A percentile compares a stretch with the other conserved stretches of the same genome.
Evolutionary conservation across 768 basidiomycete species (phyloP).

Genomic region (Leccinum barrowsii): DNA sequence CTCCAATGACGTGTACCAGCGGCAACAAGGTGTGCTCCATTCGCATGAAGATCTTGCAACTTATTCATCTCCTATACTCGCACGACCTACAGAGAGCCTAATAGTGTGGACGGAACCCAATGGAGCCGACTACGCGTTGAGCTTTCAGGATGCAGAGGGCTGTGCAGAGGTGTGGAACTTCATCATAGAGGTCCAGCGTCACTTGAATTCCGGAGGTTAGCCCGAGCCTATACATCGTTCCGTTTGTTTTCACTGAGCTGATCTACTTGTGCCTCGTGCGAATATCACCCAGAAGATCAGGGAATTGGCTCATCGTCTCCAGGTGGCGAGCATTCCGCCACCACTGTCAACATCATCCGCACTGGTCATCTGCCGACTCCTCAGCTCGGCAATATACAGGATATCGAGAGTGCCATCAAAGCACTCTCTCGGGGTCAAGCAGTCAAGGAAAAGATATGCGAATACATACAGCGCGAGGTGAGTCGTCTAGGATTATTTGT

Average conservation of each 20-base stretch:
- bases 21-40: conserved; percentile 68
- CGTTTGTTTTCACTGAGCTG: conserved; percentile 13
- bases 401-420: conserved; percentile 79
- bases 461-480: conserved; percentile 84
- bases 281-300: conserved; percentile 40
- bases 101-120: conserved; percentile 99
- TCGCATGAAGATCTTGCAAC: neutral
- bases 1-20: conserved; percentile 80
- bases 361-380: conserved; percentile 75
- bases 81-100: conserved; percentile 69
- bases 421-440: conserved; percentile 64
- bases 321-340: conserved; percentile 54
- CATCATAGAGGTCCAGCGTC: conserved; percentile 86
- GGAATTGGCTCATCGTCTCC: conserved; percentile 58
- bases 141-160: conserved; percentile 94
- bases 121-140: conserved; percentile 91
- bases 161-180: conserved; percentile 98
- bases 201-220: conserved; percentile 66
- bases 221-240: conserved; percentile 16
- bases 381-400: conserved; percentile 68
- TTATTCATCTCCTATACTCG: conserved; percentile 14
- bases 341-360: conserved; percentile 62
- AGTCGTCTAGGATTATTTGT: conserved; percentile 20
- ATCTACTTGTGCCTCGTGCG: conserved; percentile 13
- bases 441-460: conserved; percentile 82